phyloP scores from a whole-genome alignment of 2,329 filamentous ascomycete genomes.

The Pseudogymnoascus sp. region DNA sequence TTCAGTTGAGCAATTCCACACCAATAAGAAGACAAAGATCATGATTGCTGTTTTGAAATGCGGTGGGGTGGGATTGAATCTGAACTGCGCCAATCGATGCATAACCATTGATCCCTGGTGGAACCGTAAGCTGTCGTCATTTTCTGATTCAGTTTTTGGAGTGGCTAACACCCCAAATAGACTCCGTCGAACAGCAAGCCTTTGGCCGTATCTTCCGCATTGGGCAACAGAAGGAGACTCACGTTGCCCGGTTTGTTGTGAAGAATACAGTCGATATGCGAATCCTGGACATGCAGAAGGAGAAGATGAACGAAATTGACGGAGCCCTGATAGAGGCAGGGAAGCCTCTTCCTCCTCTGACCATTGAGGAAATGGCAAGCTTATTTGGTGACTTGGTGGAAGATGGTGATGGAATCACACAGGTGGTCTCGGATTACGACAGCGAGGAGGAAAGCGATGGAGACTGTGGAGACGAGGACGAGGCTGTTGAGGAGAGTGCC shows the following conservation, averaged over 20 bases:
- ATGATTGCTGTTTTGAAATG: conserved; percentile 49
- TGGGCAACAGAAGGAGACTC: conserved; percentile 53
- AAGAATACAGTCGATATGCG: conserved; percentile 49
- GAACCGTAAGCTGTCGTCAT: background rate
- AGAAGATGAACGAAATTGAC: conserved; percentile 43
- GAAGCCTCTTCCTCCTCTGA: conserved; percentile 17
- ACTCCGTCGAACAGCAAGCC: conserved; percentile 50
- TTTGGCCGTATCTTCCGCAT: conserved; percentile 53
- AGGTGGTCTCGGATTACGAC: conserved; percentile 21
- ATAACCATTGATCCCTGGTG: conserved; percentile 40
- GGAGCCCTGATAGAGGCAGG: conserved; percentile 20
- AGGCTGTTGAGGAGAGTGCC: background rate
- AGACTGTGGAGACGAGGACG: conserved; percentile 1
- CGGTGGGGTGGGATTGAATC: conserved; percentile 46
- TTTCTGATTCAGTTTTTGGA: background rate
- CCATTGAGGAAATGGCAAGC: conserved; percentile 33
- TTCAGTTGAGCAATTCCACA: conserved; percentile 38
- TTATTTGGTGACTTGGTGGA: conserved; percentile 37
- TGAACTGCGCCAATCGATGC: conserved; percentile 43
- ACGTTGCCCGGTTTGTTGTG: conserved; percentile 50
- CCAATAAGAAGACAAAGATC: conserved; percentile 33
- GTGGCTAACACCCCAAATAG: background rate
- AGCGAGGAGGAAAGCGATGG: conserved; percentile 12
- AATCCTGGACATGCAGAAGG: conserved; percentile 45
- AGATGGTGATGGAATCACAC: conserved; percentile 28